Conservation (phyloP, 331 rosid genomes). For the Saraca asoca region DNA sequence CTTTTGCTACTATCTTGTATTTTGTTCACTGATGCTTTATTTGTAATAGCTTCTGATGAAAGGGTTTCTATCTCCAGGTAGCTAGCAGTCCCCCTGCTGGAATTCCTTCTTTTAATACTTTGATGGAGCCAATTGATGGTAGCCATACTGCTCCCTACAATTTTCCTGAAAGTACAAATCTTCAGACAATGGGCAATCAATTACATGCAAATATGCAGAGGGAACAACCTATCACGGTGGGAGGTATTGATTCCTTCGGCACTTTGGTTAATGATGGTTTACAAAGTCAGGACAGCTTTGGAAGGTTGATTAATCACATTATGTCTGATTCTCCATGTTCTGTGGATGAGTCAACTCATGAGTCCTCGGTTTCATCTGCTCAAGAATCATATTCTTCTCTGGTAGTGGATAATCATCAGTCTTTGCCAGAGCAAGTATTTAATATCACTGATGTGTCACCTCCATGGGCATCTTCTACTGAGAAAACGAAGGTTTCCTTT, state of each 20-base stretch:
- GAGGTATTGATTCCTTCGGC: slow-evolving; percentile 38
- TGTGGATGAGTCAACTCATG: slow-evolving; percentile 51
- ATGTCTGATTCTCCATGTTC: slow-evolving; percentile 65
- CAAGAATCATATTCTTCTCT: slow-evolving; percentile 49
- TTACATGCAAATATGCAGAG: slow-evolving; percentile 45
- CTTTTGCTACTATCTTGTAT: neutral
- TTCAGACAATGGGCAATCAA: slow-evolving; percentile 45
- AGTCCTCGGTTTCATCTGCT: slow-evolving; percentile 56
- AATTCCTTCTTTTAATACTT: slow-evolving; percentile 43
- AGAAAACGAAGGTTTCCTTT: slow-evolving; percentile 80
- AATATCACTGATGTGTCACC: slow-evolving; percentile 79
- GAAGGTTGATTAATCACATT: slow-evolving; percentile 71
- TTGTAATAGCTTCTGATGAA: slow-evolving; percentile 12
- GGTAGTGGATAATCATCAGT: slow-evolving; percentile 48
- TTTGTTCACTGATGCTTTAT: slow-evolving; percentile 8
- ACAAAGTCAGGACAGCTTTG: slow-evolving; percentile 89
- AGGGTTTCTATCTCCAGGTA: slow-evolving; percentile 52
- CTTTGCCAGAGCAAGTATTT: slow-evolving; percentile 70
- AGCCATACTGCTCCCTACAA: slow-evolving; percentile 40
- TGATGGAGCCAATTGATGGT: slow-evolving; percentile 40
- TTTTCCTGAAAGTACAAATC: slow-evolving; percentile 43
- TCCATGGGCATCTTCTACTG: slow-evolving; percentile 71
- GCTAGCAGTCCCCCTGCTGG: slow-evolving; percentile 45
- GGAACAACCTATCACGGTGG: slow-evolving; percentile 37
- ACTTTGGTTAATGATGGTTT: slow-evolving; percentile 49